A percentile compares a stretch with the other conserved stretches of the same genome.
Conservation (phyloP, 2,329 filamentous ascomycete genomes). For the Xylaria multiplex region DNA sequence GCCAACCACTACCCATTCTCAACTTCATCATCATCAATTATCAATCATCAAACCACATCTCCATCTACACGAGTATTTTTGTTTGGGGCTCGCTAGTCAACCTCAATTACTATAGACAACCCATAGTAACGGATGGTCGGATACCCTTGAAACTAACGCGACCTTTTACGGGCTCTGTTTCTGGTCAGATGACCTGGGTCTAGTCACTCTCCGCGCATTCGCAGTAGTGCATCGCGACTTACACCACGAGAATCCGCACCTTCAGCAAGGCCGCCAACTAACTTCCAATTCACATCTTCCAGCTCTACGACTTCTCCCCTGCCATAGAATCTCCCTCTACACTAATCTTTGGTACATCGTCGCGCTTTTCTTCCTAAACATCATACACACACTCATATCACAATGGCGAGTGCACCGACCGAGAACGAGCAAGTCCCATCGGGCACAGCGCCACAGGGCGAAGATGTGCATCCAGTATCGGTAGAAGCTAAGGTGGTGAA, state of each 20-base stretch:
- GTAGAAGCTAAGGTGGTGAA: constrained; percentile 73
- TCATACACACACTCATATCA: background rate
- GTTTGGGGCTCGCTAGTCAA: background rate
- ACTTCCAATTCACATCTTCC: background rate
- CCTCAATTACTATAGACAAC: constrained; percentile 3
- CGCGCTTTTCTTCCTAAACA: background rate
- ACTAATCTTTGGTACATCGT: too few relatives aligned
- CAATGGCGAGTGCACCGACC: constrained; percentile 45
- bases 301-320: background rate
- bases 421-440: constrained; percentile 48
- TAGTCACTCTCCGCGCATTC: background rate
- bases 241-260: constrained; percentile 12
- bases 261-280: background rate
- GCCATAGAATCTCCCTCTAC: too few relatives aligned
- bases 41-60: constrained; percentile 27
- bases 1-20: constrained; percentile 25
- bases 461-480: constrained; percentile 37
- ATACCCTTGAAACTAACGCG: background rate
- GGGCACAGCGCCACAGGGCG: constrained; percentile 41
- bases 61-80: constrained; percentile 9
- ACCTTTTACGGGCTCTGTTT: background rate
- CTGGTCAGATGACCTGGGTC: background rate
- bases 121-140: background rate
- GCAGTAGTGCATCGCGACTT: constrained; percentile 21
- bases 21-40: constrained; percentile 27